These are phyloP conservation scores for Lepidium aucheri DNA, from an alignment of 345 rosid genomes.

Conservation along the genomic window DNA sequence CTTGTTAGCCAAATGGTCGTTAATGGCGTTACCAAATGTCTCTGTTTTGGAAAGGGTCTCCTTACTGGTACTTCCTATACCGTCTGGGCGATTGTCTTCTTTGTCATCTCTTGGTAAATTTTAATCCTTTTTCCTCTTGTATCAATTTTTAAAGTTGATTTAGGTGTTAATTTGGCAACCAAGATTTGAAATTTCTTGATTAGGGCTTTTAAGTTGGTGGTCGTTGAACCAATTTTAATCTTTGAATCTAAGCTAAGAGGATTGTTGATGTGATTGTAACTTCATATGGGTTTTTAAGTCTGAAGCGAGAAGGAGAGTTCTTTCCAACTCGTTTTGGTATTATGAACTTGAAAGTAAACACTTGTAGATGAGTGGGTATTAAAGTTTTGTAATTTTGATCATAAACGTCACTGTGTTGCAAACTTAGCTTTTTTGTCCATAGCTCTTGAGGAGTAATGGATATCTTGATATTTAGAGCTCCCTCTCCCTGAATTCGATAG, in stretches of 20 bases:
- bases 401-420: not conserved
- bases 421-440: not conserved
- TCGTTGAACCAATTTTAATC: not conserved
- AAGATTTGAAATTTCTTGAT: conserved; percentile 4
- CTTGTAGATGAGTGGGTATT: not conserved
- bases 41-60: conserved; percentile 83
- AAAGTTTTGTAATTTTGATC: not conserved
- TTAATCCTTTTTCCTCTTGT: not conserved
- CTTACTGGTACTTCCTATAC: conserved; percentile 51
- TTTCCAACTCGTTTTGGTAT: not conserved
- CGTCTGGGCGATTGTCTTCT: conserved; percentile 60
- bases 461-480: no score
- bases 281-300: not conserved
- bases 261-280: not conserved
- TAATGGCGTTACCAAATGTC: conserved; percentile 77
- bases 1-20: conserved; percentile 63
- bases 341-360: not conserved
- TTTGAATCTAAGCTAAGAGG: not conserved
- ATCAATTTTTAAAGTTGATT: no score
- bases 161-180: not conserved
- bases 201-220: not conserved
- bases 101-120: conserved; percentile 75
- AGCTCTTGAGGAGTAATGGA: no score
- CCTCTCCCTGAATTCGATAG: not conserved
- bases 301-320: not conserved